phyloP scores from a whole-genome alignment of 768 basidiomycete species.

The Calocera cornea region DNA sequence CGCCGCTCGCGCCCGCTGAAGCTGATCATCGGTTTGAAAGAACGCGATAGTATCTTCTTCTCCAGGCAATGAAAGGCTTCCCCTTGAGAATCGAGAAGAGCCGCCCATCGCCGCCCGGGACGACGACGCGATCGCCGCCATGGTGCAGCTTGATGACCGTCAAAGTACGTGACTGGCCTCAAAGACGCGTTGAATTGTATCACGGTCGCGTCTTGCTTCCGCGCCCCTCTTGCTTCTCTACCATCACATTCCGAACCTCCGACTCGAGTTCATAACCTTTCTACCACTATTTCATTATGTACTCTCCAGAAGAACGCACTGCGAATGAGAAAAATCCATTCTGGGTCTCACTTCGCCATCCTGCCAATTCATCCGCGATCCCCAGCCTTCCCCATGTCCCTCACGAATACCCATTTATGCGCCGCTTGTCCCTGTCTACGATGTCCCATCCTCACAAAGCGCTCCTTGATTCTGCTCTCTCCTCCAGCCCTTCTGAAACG shows the following conservation, averaged over 20 bases:
- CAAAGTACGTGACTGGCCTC: neutral
- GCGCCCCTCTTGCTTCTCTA: neutral
- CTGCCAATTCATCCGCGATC: too few relatives aligned
- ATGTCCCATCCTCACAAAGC: neutral
- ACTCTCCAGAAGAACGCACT: too few relatives aligned
- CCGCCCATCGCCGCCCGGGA: neutral
- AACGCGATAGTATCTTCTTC: neutral
- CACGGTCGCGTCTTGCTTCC: neutral
- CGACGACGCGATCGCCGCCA: neutral
- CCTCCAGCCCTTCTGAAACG: neutral
- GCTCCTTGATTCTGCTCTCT: neutral
- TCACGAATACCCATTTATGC: neutral
- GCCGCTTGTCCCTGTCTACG: neutral
- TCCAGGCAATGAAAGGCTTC: neutral
- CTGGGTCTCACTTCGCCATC: too few relatives aligned
- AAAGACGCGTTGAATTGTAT: neutral
- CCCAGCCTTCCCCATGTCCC: too few relatives aligned
- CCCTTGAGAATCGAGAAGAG: neutral
- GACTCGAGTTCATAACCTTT: neutral
- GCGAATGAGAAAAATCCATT: too few relatives aligned
- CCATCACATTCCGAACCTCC: neutral
- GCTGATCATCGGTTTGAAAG: neutral
- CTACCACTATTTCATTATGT: neutral
- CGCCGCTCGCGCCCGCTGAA: neutral
- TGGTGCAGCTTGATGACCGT: neutral